phyloP scores from a whole-genome alignment of 1,139 yeast genomes.

The Candida sojae region DNA sequence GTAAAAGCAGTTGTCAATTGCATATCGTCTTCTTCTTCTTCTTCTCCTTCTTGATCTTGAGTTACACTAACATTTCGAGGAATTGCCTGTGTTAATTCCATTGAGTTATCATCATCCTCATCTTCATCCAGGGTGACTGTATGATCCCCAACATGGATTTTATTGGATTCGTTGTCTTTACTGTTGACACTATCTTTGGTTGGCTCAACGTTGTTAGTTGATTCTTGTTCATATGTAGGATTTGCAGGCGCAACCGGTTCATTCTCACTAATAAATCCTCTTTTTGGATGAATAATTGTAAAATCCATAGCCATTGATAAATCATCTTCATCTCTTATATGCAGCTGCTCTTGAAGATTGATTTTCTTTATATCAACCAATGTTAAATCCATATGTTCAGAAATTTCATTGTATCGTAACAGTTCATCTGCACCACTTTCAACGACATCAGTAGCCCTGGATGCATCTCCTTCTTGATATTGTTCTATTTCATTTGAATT shows the following conservation, averaged over 20 bases:
- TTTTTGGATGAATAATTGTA: background rate
- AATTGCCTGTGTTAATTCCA: slow-evolving; percentile 18
- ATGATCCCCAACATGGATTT: background rate
- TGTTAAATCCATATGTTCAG: slow-evolving; percentile 6
- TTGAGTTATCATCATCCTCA: slow-evolving; percentile 8
- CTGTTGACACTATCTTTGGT: too few species aligned
- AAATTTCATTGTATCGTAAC: background rate
- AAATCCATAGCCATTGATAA: slow-evolving; percentile 4
- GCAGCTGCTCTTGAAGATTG: background rate
- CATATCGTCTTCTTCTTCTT: slow-evolving; percentile 1
- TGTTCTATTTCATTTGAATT: background rate
- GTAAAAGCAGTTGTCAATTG: slow-evolving; percentile 4
- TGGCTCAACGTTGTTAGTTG: too few species aligned
- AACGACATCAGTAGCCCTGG: background rate
- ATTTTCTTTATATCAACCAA: slow-evolving; percentile 2
- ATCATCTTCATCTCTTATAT: slow-evolving; percentile 3
- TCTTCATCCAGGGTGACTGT: slow-evolving; percentile 1
- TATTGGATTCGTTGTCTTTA: background rate
- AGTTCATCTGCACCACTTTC: background rate
- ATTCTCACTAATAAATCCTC: background rate
- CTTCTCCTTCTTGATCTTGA: background rate
- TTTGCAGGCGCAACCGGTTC: background rate
- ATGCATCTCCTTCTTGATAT: background rate
- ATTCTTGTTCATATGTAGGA: too few species aligned
- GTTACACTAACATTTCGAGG: background rate